Percentiles rank a stretch among this genome's conserved stretches.
These are phyloP conservation scores for Rutidosis leptorrhynchoides DNA, from an alignment of 129 eudicot genomes.

Conservation along the genomic window DNA sequence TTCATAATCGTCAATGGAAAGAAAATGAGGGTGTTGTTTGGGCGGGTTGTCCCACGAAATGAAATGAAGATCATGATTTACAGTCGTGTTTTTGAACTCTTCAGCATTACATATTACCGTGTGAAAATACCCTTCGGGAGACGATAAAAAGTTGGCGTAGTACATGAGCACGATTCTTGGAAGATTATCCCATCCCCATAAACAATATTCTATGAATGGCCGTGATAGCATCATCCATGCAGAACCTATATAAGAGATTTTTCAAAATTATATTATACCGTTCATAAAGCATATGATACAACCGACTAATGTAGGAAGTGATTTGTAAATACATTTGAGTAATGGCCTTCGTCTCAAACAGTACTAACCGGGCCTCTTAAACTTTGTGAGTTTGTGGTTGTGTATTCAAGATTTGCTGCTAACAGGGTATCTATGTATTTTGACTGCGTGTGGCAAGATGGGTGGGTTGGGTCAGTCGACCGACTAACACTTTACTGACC, in stretches of 20 bases:
- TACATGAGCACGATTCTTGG: slow-evolving; percentile 73
- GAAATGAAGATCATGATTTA: slow-evolving; percentile 80
- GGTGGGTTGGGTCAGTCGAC: not conserved
- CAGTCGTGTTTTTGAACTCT: slow-evolving; percentile 67
- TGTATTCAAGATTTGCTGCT: not conserved
- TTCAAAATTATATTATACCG: not conserved
- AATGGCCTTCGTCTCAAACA: not conserved
- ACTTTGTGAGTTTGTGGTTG: not conserved
- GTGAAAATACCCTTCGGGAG: slow-evolving; percentile 85
- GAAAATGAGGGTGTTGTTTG: slow-evolving; percentile 77
- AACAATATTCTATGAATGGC: slow-evolving; percentile 59
- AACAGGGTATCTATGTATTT: not conserved
- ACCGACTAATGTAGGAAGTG: not conserved
- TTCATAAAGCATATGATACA: not conserved
- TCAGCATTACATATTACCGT: slow-evolving; percentile 75
- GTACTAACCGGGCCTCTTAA: not conserved
- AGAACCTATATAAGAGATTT: slow-evolving; percentile 47
- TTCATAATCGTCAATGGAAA: slow-evolving; percentile 44
- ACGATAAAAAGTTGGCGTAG: slow-evolving; percentile 75
- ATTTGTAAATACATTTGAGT: not conserved
- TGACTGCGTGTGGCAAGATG: not conserved
- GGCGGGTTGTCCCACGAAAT: slow-evolving; percentile 87
- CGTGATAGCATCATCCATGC: slow-evolving; percentile 95
- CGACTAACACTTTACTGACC: not conserved
- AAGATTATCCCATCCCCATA: slow-evolving; percentile 89